These are phyloP conservation scores for Lotus japonicus DNA, from an alignment of 306 rosid species.

Conservation along the genomic window DNA sequence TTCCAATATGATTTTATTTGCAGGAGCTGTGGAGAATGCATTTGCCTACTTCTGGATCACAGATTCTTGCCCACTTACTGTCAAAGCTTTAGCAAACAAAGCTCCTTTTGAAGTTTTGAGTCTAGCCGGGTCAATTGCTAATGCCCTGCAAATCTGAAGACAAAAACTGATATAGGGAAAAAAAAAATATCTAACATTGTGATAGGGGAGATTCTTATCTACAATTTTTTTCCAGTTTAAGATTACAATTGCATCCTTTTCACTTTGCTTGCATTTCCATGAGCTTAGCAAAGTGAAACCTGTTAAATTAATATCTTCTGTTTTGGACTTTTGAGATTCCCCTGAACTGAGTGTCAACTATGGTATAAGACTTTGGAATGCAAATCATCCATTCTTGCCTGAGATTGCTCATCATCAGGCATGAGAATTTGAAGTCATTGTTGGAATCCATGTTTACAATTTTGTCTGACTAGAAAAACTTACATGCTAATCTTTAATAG, in stretches of 20 bases:
- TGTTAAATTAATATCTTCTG: neutral
- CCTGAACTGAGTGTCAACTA: neutral
- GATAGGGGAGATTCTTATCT: constrained; percentile 13
- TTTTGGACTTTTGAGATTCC: neutral
- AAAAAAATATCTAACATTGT: neutral
- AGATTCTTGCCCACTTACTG: constrained; percentile 88
- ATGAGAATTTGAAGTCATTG: neutral
- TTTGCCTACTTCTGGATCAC: constrained; percentile 93
- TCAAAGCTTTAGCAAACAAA: constrained; percentile 56
- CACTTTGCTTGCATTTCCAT: neutral
- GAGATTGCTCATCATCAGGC: neutral
- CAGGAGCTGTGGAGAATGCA: constrained; percentile 40
- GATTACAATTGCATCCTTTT: constrained; percentile 6
- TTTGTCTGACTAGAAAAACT: neutral
- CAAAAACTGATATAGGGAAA: neutral
- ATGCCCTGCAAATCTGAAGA: constrained; percentile 65
- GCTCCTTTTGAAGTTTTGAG: constrained; percentile 90
- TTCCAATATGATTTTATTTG: constrained; percentile 17
- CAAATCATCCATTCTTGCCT: neutral
- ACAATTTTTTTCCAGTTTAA: neutral
- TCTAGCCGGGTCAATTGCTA: constrained; percentile 86
- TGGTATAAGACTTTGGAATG: neutral
- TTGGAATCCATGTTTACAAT: neutral
- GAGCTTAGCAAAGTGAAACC: constrained; percentile 7
- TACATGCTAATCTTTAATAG: neutral